phyloP scores from a whole-genome alignment of 192 early-diverging fungal species.

The Podila verticillata region DNA sequence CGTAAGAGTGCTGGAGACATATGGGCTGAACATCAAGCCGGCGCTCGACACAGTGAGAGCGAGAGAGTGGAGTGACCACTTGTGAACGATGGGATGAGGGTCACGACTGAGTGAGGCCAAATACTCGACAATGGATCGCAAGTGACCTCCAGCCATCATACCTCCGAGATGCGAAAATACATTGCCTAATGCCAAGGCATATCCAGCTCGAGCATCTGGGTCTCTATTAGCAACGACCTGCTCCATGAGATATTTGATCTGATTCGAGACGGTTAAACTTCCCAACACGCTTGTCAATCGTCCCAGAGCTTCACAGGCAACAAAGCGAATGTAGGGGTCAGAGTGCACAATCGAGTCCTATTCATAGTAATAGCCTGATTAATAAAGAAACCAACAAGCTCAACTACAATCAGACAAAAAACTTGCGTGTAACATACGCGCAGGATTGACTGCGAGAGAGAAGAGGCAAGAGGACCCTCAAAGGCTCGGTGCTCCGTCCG shows the following conservation, averaged over 20 bases:
- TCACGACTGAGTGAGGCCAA: slow-evolving; percentile 92
- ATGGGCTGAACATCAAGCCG: slow-evolving; percentile 91
- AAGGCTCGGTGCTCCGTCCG: slow-evolving; percentile 22
- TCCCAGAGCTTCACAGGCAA: slow-evolving; percentile 87
- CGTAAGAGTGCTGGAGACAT: slow-evolving; percentile 87
- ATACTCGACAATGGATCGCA: slow-evolving; percentile 90
- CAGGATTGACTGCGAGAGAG: slow-evolving; percentile 54
- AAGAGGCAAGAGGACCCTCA: slow-evolving; percentile 31
- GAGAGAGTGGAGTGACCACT: slow-evolving; percentile 90
- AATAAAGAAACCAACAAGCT: too few relatives aligned
- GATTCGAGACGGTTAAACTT: slow-evolving; percentile 70
- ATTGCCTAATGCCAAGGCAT: slow-evolving; percentile 87
- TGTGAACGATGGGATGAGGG: slow-evolving; percentile 92
- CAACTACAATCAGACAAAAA: too few relatives aligned
- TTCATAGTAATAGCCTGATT: background rate
- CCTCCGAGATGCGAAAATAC: slow-evolving; percentile 91
- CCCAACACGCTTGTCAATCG: slow-evolving; percentile 76
- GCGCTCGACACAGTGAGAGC: slow-evolving; percentile 88
- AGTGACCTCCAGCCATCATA: slow-evolving; percentile 82
- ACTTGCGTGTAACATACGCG: slow-evolving; percentile 36
- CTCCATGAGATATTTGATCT: slow-evolving; percentile 83
- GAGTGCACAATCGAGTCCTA: slow-evolving; percentile 76
- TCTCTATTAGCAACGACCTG: slow-evolving; percentile 92
- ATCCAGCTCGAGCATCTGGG: slow-evolving; percentile 94
- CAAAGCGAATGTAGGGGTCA: slow-evolving; percentile 74